Conservation (phyloP, 2,329 filamentous ascomycete genomes). For the Calonectria fujianensis region DNA sequence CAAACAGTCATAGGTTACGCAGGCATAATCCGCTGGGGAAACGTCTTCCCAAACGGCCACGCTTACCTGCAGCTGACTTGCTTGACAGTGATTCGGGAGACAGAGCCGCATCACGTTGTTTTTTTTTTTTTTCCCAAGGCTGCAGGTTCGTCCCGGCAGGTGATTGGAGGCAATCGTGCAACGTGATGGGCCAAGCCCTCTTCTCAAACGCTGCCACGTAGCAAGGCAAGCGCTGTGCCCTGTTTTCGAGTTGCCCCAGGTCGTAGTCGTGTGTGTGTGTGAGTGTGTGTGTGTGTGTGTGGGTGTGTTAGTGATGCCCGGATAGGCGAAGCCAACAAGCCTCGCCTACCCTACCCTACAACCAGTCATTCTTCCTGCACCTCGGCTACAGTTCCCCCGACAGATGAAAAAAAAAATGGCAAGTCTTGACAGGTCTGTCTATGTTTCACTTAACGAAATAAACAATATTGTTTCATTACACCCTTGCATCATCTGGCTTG, state of each 20-base stretch:
- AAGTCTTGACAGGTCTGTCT: background rate
- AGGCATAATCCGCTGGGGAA: background rate
- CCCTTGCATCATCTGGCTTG: background rate
- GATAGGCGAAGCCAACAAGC: background rate
- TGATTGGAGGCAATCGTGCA: constrained; percentile 8
- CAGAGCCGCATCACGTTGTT: constrained; percentile 14
- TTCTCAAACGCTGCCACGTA: constrained; percentile 16
- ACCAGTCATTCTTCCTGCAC: background rate
- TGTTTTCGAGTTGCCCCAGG: constrained; percentile 10
- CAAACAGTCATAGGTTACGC: constrained; percentile 11
- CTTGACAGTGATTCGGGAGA: background rate
- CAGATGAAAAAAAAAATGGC: background rate
- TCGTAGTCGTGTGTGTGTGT: background rate
- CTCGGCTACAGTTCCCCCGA: background rate
- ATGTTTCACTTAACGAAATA: background rate
- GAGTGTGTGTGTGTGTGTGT: background rate
- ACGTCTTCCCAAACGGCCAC: constrained; percentile 1
- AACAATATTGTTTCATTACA: background rate
- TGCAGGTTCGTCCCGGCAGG: constrained; percentile 2
- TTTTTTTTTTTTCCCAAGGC: background rate
- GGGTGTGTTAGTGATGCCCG: background rate
- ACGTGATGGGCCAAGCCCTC: constrained; percentile 7
- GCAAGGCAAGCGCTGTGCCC: constrained; percentile 11
- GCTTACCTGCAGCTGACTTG: constrained; percentile 18
- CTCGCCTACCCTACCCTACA: constrained; percentile 20